Conservation (phyloP, 2,329 filamentous ascomycete genomes). For the Raffaelea albimanens region DNA sequence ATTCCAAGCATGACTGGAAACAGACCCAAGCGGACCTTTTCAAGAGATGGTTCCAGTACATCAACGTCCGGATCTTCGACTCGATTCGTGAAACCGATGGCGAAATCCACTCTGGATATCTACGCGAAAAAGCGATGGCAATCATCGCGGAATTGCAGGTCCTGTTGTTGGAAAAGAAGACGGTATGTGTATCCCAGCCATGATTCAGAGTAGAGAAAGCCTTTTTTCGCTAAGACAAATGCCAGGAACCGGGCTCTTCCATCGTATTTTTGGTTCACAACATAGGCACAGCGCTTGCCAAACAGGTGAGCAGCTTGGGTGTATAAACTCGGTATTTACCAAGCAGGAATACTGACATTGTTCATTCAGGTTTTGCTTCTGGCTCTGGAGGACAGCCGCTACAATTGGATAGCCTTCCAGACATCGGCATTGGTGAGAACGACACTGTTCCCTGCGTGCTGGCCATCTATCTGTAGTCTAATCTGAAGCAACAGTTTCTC, state of each 20-base stretch:
- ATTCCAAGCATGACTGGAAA: not conserved
- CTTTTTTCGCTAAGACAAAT: too few relatives aligned
- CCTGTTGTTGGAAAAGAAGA: not conserved
- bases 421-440: not conserved
- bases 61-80: not conserved
- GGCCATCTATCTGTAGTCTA: not conserved
- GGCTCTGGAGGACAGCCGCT: not conserved
- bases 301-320: too few relatives aligned
- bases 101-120: not conserved
- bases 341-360: too few relatives aligned
- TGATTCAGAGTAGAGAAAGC: too few relatives aligned
- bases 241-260: too few relatives aligned
- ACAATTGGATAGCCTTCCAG: conserved; percentile 1
- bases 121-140: conserved; percentile 1
- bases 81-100: not conserved
- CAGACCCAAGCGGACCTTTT: not conserved
- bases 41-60: not conserved
- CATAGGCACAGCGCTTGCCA: conserved; percentile 4
- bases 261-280: conserved; percentile 4
- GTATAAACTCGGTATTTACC: too few relatives aligned
- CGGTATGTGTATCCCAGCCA: too few relatives aligned
- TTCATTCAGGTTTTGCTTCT: not conserved
- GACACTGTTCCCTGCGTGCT: not conserved
- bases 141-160: not conserved
- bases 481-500: not conserved